phyloP scores from a whole-genome alignment of 805 yeast species.

The Kodamaea nitidulidarum region DNA sequence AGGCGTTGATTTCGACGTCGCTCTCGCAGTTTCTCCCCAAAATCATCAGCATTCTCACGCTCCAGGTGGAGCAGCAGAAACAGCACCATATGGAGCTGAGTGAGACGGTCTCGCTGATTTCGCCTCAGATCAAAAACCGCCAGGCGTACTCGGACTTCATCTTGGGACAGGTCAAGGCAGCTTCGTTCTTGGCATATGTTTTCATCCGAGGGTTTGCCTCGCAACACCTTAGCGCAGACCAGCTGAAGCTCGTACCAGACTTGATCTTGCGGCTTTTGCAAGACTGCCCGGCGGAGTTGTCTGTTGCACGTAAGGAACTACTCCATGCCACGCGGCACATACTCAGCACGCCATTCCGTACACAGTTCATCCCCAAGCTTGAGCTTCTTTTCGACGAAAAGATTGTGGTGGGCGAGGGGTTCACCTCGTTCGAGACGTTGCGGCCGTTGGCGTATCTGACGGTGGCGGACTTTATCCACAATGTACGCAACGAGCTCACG shows the following conservation, averaged over 20 bases:
- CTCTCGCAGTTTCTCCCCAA: constrained; percentile 77
- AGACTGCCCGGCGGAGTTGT: constrained; percentile 92
- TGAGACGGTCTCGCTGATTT: constrained; percentile 61
- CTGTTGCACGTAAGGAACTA: constrained; percentile 87
- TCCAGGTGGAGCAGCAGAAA: constrained; percentile 79
- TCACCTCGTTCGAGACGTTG: constrained; percentile 84
- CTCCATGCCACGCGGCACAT: constrained; percentile 93
- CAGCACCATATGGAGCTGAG: constrained; percentile 39
- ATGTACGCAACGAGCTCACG: constrained; percentile 77
- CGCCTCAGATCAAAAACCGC: constrained; percentile 72
- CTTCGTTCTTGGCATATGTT: constrained; percentile 90
- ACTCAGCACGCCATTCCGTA: constrained; percentile 82
- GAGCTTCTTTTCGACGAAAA: constrained; percentile 82
- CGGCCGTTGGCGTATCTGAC: constrained; percentile 92
- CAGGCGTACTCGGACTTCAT: constrained; percentile 83
- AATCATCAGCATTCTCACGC: constrained; percentile 64
- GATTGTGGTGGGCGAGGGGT: constrained; percentile 86
- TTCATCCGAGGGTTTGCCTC: constrained; percentile 80
- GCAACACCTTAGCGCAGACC: constrained; percentile 44
- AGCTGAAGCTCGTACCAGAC: constrained; percentile 69
- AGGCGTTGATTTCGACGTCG: constrained; percentile 64
- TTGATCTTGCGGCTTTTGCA: constrained; percentile 79
- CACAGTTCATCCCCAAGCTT: constrained; percentile 78
- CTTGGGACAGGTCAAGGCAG: constrained; percentile 91
- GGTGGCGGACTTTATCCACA: constrained; percentile 93